Percentiles rank a stretch among this genome's conserved stretches.
Conservation (phyloP, 306 rosid genomes). For the Vigna radiata region DNA sequence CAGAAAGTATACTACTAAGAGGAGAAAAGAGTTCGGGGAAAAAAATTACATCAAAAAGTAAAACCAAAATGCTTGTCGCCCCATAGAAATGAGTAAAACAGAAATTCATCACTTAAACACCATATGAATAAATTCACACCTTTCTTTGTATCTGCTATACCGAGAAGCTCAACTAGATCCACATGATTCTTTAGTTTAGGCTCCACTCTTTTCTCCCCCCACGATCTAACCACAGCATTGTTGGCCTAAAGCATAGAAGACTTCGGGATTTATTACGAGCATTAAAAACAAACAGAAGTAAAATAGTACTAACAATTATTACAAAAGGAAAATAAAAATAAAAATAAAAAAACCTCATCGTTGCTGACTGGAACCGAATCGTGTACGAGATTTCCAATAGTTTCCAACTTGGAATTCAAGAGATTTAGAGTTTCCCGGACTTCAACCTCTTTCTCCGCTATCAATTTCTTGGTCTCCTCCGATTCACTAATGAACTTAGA, state of each 20-base stretch:
- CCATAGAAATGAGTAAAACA: not conserved
- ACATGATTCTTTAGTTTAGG: constrained; percentile 90
- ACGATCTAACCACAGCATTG: constrained; percentile 76
- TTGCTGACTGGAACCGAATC: constrained; percentile 80
- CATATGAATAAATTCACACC: constrained; percentile 48
- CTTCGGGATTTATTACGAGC: not conserved
- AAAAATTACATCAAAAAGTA: not conserved
- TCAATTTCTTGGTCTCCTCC: constrained; percentile 62
- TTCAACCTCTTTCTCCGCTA: constrained; percentile 82
- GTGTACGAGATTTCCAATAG: constrained; percentile 87
- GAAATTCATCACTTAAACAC: not conserved
- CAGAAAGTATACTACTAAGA: not conserved
- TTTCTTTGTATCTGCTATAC: constrained; percentile 75
- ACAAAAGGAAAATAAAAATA: not conserved
- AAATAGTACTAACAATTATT: not conserved
- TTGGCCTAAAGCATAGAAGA: constrained; percentile 58
- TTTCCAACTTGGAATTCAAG: constrained; percentile 73
- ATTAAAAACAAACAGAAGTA: not conserved
- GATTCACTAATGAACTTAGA: constrained; percentile 60
- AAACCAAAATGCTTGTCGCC: not conserved
- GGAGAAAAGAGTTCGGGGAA: not conserved
- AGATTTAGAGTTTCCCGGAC: constrained; percentile 59
- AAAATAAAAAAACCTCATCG: constrained; percentile 67
- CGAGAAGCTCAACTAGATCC: constrained; percentile 84
- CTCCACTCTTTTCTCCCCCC: constrained; percentile 86